Evolutionary conservation across 2,329 filamentous ascomycete genomes (phyloP), one percentile per base, ranked within the genome.

Genomic region (Fusarium brevicatenulatum): DNA sequence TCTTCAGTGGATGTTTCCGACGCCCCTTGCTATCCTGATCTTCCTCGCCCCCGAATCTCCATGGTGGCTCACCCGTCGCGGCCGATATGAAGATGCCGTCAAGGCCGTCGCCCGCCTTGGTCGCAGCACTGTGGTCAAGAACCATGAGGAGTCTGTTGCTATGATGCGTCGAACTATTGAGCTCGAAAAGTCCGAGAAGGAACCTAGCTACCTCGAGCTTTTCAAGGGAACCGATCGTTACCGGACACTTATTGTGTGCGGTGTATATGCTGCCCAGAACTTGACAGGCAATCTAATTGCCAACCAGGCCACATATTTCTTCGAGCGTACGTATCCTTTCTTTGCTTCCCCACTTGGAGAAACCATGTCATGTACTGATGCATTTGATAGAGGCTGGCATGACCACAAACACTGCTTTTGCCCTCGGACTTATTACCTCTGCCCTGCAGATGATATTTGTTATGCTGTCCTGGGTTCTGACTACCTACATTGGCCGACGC

Each of bases 381-480:
- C 46, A 39, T 43, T 16, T 19, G 3, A 19, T 79, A 90, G 88
- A 91, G 85, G 91, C 91, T 56, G 89, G 90, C 53, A 87, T 92
- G 73, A 65, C 66, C 2, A 80, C 78, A 8, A 82, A 90, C 73
- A 85, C 83, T 40, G 87, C 90, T 7, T 92, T 92, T 78, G 86
- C 86, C 50, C 83, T 92, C 18, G 88, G 88, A 79, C 86, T 92
- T 37, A 91, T 91, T 79, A 91, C 87, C 56, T 91, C 90, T 0
- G 88, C 85, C 59, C 88, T 92, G 4, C 88, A 91, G 77, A 83
- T 81, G 80, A 80, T 92, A 77, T 85, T 90, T 70, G 89, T 91
- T 78, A 91, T 91, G 86, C 82, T 90, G 43, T 92, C 90, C 63
- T 92, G 90, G 91, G 81, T 91, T 63, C 86, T 92, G 55, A 92